Evolutionary conservation across 2,329 filamentous ascomycete species (phyloP), one percentile per base, ranked within the genome.

Genomic region (Arthrobotrys iridis): DNA sequence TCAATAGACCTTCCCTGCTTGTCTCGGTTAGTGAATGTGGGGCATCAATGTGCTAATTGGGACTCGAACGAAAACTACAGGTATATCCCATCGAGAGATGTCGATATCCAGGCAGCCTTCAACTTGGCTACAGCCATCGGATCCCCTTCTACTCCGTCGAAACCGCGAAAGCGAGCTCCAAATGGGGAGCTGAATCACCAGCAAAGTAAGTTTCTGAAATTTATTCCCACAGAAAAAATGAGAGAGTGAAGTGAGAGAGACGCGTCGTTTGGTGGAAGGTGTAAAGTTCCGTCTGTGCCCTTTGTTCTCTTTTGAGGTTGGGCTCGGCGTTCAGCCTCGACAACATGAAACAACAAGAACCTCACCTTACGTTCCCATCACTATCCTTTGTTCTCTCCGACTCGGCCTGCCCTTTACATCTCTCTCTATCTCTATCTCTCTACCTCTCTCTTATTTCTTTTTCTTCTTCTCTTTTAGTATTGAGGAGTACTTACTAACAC

Each of bases 181-280:
- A 91, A 96, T 81, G 92, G 92, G 60, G 95, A 97, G 82, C 87
- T 97, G 77, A 91, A 98, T 82, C 97, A 96, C 78, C 95, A 99
- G 82, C 93, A 89, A 82, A 95, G 93, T 94, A 85, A 80, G 89
- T 82, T 24, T 15, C 6, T 3, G 24, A 3, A n/a, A 10, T n/a
- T 37, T 33, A 33, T 20, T 45, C 15, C 20, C 20, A 15, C 8
- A 22, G 13, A 22, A 50, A 11, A n/a, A 50, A n/a, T n/a, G n/a
- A n/a, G 10, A 37, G 35, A 28, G 33, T 52, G 10, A 5, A 33
- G 13, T 3, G 24, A 33, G 43, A 18, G 30, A 30, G 30, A 63
- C 45, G 62, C 59, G 63, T 64, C 57, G 26, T 35, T 60, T 45
- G 58, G 10, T 43, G 5, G 28, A 33, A 43, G 11, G 35, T 37